phyloP scores from a whole-genome alignment of 805 yeast species.

The Suhomyces sp. region DNA sequence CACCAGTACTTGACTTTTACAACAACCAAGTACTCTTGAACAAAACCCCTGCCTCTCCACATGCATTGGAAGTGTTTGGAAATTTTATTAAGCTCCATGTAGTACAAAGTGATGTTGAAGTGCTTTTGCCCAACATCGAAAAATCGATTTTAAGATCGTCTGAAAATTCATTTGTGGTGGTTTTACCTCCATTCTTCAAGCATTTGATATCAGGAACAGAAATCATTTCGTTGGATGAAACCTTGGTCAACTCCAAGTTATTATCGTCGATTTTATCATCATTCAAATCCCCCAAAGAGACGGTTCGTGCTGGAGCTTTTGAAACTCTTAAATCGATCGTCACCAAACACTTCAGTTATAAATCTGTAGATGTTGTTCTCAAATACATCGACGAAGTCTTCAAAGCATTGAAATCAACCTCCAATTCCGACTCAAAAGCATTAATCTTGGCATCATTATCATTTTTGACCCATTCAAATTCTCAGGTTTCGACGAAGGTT shows the following conservation, averaged over 20 bases:
- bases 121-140: constrained; percentile 61
- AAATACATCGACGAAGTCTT: constrained; percentile 53
- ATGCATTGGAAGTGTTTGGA: constrained; percentile 39
- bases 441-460: constrained; percentile 48
- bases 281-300: constrained; percentile 69
- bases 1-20: constrained; percentile 19
- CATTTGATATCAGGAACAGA: constrained; percentile 8
- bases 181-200: constrained; percentile 52
- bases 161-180: constrained; percentile 58
- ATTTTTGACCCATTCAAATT: constrained; percentile 26
- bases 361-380: constrained; percentile 20
- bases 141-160: constrained; percentile 78
- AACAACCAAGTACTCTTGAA: constrained; percentile 44
- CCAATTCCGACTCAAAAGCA: constrained; percentile 65
- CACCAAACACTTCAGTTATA: constrained; percentile 14
- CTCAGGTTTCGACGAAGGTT: constrained; percentile 27
- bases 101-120: constrained; percentile 23
- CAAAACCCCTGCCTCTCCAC: constrained; percentile 41
- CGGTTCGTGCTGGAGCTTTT: constrained; percentile 53
- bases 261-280: constrained; percentile 38
- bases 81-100: constrained; percentile 47
- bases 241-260: constrained; percentile 36
- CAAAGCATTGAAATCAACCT: constrained; percentile 54
- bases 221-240: constrained; percentile 46
- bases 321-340: constrained; percentile 29